A percentile compares a stretch with the other conserved stretches of the same genome.
Evolutionary conservation across 2,329 filamentous ascomycete genomes (phyloP).

Genomic region (Raffaelea arxii): DNA sequence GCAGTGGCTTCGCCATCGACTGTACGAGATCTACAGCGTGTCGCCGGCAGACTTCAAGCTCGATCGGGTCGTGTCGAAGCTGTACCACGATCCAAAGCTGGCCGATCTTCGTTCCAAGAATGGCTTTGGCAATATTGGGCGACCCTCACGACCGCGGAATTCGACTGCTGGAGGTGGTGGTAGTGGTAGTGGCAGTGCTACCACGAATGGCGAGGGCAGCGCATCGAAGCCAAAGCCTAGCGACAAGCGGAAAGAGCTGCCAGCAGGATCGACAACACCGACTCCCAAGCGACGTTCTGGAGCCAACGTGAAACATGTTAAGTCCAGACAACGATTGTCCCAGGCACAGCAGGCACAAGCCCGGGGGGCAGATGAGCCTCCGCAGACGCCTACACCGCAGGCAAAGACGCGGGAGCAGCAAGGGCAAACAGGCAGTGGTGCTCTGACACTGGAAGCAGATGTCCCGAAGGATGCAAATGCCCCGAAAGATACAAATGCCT

Average conservation of each 20-base stretch:
- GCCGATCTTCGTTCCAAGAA: constrained; percentile 37
- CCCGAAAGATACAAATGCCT: no score
- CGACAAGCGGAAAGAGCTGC: constrained; percentile 8
- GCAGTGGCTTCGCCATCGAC: constrained; percentile 47
- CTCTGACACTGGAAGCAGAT: no score
- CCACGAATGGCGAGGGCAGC: no score
- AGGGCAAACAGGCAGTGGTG: not conserved
- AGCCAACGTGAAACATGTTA: not conserved
- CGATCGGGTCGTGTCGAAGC: constrained; percentile 38
- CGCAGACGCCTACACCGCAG: no score
- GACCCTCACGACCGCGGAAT: constrained; percentile 27
- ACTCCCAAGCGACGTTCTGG: constrained; percentile 2
- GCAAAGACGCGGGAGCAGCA: not conserved
- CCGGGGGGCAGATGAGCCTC: no score
- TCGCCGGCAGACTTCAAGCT: constrained; percentile 40
- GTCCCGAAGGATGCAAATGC: no score
- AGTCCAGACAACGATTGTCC: not conserved
- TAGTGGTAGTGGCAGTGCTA: no score
- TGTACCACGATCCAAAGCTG: constrained; percentile 47
- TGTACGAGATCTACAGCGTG: constrained; percentile 36
- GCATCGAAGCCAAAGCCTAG: not conserved
- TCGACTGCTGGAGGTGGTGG: not conserved
- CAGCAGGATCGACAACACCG: not conserved
- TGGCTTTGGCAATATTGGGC: constrained; percentile 47
- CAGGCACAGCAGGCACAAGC: not conserved